These are phyloP conservation scores for Lactarius hengduanensis DNA, from an alignment of 768 basidiomycete species.

Conservation along the genomic window DNA sequence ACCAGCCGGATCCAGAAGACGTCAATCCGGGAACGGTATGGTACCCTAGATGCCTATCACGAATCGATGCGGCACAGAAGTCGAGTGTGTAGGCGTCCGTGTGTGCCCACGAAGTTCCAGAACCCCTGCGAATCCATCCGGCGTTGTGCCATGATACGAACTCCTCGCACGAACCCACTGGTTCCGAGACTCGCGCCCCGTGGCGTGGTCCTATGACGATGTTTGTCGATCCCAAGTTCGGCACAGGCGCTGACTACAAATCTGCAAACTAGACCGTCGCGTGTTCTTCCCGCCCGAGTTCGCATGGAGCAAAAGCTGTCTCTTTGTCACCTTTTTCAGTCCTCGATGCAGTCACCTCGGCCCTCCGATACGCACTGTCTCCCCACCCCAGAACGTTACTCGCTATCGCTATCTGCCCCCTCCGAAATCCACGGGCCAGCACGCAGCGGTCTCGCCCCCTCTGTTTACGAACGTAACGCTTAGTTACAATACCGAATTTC, in stretches of 20 bases:
- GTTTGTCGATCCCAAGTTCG: background rate
- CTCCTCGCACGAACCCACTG: background rate
- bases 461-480: background rate
- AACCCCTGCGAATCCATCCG: background rate
- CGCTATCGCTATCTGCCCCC: background rate
- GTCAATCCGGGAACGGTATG: background rate
- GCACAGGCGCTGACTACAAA: constrained; percentile 1
- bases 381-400: constrained; percentile 1
- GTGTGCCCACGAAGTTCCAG: background rate
- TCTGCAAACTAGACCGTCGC: background rate
- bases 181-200: background rate
- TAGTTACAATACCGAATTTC: background rate
- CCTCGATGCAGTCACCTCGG: background rate
- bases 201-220: background rate
- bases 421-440: constrained; percentile 6
- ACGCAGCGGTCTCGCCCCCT: background rate
- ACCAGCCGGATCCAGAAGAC: background rate
- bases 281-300: background rate
- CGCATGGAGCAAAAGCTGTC: background rate
- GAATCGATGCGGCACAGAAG: no score
- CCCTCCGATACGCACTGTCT: background rate
- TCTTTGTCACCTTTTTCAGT: background rate
- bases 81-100: background rate
- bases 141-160: background rate
- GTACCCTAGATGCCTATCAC: background rate